Conservation (phyloP, 2,329 filamentous ascomycete genomes). For the Phaeosphaeriaceae sp. region DNA sequence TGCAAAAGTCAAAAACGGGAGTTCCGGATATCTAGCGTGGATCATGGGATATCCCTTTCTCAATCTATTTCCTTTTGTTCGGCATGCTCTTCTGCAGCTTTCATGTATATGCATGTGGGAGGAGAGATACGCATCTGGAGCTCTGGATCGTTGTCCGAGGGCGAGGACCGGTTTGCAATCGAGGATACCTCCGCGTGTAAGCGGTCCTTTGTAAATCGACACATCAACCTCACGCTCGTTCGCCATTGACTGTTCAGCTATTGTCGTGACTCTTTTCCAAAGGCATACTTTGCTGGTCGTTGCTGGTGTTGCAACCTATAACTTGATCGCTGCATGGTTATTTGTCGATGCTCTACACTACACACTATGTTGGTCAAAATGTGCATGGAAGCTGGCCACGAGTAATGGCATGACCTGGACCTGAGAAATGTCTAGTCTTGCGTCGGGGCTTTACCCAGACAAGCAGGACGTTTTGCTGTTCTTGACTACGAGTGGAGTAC, state of each 20-base stretch:
- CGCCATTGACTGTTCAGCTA: conserved; percentile 1
- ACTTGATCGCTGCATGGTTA: no score
- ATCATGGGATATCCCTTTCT: conserved; percentile 48
- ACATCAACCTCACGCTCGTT: conserved; percentile 43
- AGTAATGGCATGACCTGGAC: not conserved
- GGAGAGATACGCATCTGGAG: conserved; percentile 52
- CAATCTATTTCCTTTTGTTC: conserved; percentile 48
- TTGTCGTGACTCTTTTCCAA: not conserved
- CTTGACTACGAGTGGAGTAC: conserved; percentile 11
- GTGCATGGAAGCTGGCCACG: not conserved
- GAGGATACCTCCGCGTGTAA: conserved; percentile 57
- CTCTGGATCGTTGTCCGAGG: conserved; percentile 45
- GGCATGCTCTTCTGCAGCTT: conserved; percentile 47
- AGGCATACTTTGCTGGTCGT: no score
- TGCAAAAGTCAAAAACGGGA: conserved; percentile 51
- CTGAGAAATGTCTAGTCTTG: not conserved
- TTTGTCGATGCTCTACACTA: no score
- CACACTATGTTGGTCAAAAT: not conserved
- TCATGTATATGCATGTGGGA: conserved; percentile 53
- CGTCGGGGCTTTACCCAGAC: conserved; percentile 26
- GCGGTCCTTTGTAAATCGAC: conserved; percentile 51
- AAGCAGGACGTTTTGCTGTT: conserved; percentile 37
- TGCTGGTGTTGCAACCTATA: no score
- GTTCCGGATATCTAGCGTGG: conserved; percentile 55
- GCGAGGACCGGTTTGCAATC: conserved; percentile 53